Evolutionary conservation across 805 yeast genomes (phyloP).

Genomic region (Metschnikowia noctiluminum): DNA sequence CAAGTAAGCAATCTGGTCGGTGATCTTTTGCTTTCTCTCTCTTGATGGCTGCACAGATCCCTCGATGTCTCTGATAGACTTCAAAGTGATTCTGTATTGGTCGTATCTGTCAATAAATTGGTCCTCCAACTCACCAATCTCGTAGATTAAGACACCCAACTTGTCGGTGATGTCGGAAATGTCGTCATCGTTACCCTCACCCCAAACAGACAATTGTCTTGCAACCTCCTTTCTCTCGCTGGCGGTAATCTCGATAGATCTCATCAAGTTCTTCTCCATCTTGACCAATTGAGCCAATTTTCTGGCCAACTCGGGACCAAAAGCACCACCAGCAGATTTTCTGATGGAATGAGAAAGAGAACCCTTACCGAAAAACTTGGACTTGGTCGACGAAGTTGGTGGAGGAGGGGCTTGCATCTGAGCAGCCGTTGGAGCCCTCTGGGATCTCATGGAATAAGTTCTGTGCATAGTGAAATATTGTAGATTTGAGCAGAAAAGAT

Average conservation of each 20-base stretch:
- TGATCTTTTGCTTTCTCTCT: conserved; percentile 95
- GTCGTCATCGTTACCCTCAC: conserved; percentile 96
- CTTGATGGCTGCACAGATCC: conserved; percentile 97
- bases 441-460: conserved; percentile 93
- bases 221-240: conserved; percentile 95
- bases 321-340: conserved; percentile 77
- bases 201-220: conserved; percentile 95
- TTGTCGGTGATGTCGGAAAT: conserved; percentile 96
- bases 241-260: conserved; percentile 89
- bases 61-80: conserved; percentile 93
- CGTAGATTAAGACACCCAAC: conserved; percentile 91
- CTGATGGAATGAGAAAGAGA: conserved; percentile 58
- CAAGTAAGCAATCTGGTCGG: conserved; percentile 95
- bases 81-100: conserved; percentile 93
- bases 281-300: conserved; percentile 88
- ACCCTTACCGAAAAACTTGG: conserved; percentile 87
- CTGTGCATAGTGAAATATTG: no score
- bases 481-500: no score
- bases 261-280: conserved; percentile 94
- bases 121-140: conserved; percentile 97
- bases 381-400: conserved; percentile 87
- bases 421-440: conserved; percentile 96
- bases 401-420: conserved; percentile 94
- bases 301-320: conserved; percentile 93
- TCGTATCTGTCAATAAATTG: conserved; percentile 98